phyloP scores from a whole-genome alignment of 345 rosid species.

The Hibiscus mutabilis region DNA sequence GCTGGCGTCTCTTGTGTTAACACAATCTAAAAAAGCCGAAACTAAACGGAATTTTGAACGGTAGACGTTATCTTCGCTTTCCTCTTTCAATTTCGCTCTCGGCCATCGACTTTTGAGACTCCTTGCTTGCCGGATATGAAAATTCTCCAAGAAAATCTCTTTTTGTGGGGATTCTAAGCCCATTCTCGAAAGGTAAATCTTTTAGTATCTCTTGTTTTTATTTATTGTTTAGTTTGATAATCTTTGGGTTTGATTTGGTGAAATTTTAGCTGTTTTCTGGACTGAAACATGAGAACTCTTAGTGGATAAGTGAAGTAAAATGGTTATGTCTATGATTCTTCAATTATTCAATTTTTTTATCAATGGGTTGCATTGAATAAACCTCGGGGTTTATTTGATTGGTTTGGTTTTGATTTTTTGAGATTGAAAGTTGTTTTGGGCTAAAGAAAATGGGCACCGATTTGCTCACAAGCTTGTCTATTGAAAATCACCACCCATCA shows the following conservation, averaged over 20 bases:
- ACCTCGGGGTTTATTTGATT: background rate
- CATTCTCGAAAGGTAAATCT: too few species aligned
- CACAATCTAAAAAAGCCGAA: too few species aligned
- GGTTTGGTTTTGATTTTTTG: background rate
- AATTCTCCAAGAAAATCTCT: too few species aligned
- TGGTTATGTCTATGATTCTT: background rate
- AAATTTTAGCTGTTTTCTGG: background rate
- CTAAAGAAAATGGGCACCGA: conserved; percentile 41
- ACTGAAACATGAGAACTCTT: background rate
- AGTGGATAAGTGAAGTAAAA: background rate
- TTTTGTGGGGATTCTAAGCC: too few species aligned
- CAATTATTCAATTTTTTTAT: too few species aligned
- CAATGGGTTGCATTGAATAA: background rate
- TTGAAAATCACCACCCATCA: conserved; percentile 94
- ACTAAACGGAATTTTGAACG: too few species aligned
- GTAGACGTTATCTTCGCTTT: background rate
- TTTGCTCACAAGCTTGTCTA: conserved; percentile 44
- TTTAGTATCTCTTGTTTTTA: too few species aligned
- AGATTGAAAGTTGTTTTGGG: background rate
- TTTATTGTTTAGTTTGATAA: background rate
- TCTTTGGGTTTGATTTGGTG: conserved; percentile 2
- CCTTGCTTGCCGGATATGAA: too few species aligned
- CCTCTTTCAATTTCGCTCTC: background rate
- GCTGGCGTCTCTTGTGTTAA: too few species aligned
- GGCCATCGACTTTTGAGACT: background rate